These are phyloP conservation scores for Termitomyces sp. DNA, from an alignment of 768 basidiomycete genomes.

Conservation along the genomic window DNA sequence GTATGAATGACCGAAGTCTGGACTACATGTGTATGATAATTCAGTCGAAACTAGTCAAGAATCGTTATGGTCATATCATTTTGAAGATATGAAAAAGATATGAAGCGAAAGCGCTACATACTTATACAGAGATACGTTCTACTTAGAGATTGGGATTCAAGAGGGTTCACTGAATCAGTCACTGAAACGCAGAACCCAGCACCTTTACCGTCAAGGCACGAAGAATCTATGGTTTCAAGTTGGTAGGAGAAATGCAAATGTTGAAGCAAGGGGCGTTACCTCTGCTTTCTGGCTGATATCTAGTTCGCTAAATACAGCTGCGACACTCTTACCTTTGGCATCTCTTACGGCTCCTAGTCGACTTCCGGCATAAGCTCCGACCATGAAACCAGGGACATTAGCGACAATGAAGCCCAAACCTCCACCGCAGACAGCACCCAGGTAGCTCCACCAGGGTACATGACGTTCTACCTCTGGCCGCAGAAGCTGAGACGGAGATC, in stretches of 20 bases:
- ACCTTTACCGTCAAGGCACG: constrained; percentile 81
- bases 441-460: constrained; percentile 70
- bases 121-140: not conserved
- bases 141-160: not conserved
- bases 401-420: constrained; percentile 61
- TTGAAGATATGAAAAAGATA: not conserved
- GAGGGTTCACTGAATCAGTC: not conserved
- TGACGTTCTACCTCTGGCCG: constrained; percentile 76
- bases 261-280: constrained; percentile 37
- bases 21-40: too few species aligned
- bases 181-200: constrained; percentile 54
- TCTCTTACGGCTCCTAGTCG: constrained; percentile 88
- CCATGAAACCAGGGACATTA: constrained; percentile 81
- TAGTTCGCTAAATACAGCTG: constrained; percentile 77
- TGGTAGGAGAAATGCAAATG: not conserved
- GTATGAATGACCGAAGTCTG: too few species aligned
- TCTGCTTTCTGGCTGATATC: constrained; percentile 81
- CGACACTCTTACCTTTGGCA: constrained; percentile 92
- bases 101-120: not conserved
- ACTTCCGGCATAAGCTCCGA: constrained; percentile 86
- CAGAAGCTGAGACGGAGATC: constrained; percentile 43
- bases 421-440: constrained; percentile 70
- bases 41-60: too few species aligned
- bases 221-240: constrained; percentile 51
- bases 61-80: too few species aligned